A percentile compares a stretch with the other conserved stretches of the same genome.
phyloP scores from a whole-genome alignment of 805 yeast genomes.

The Metschnikowia koreensis region DNA sequence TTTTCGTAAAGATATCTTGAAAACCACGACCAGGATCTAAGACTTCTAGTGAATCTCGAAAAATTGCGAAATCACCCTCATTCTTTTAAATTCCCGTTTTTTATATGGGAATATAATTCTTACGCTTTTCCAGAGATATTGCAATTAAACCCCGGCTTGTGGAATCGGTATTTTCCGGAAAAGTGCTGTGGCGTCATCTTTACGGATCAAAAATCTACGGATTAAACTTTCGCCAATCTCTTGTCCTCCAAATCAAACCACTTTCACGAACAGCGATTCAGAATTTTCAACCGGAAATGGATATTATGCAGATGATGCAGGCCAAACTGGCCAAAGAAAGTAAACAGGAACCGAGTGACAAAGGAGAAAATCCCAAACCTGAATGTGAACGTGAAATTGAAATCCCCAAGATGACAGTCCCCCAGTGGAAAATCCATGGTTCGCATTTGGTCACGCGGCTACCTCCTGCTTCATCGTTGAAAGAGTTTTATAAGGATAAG shows the following conservation, averaged over 20 bases:
- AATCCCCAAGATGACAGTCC: not conserved
- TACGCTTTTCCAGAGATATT: not conserved
- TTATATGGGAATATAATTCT: no score
- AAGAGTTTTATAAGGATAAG: not conserved
- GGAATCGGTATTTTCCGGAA: not conserved
- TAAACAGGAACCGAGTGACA: not conserved
- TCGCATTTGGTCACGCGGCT: conserved; percentile 45
- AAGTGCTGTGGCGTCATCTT: not conserved
- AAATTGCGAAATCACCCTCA: not conserved
- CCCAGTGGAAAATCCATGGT: conserved; percentile 33
- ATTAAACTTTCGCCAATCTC: not conserved
- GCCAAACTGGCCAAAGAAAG: not conserved
- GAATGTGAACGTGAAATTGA: not conserved
- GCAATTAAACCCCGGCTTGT: not conserved
- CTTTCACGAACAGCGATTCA: not conserved
- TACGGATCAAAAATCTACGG: not conserved
- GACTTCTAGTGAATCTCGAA: no score
- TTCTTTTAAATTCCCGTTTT: not conserved
- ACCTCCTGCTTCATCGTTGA: conserved; percentile 25
- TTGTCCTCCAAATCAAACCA: not conserved
- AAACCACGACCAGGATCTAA: no score
- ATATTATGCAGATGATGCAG: conserved; percentile 7
- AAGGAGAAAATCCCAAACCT: not conserved
- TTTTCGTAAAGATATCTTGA: no score
- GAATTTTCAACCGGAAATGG: not conserved